These are phyloP conservation scores for Ciborinia camelliae DNA, from an alignment of 2,329 filamentous ascomycete species.

Conservation along the genomic window DNA sequence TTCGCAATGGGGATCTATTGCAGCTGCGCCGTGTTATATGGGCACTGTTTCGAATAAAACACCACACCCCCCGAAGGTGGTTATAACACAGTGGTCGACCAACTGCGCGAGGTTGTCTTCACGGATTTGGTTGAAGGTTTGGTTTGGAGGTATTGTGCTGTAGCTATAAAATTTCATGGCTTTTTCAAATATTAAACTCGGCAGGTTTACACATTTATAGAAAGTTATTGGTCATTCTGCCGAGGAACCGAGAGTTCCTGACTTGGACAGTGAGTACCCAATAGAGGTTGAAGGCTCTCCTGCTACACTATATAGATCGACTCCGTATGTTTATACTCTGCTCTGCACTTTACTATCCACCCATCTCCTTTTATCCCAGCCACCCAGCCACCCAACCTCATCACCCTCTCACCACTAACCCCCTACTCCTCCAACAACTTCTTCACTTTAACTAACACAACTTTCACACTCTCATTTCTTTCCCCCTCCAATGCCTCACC, in stretches of 20 bases:
- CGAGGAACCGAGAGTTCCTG: no score
- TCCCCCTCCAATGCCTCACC: constrained; percentile 31
- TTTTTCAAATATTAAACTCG: no score
- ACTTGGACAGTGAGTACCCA: no score
- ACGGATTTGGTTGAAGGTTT: no score
- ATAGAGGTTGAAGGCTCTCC: neutral
- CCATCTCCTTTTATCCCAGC: neutral
- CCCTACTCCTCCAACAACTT: constrained; percentile 26
- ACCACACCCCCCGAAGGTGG: neutral
- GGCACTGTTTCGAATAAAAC: neutral
- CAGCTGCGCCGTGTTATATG: neutral
- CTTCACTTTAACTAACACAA: constrained; percentile 28
- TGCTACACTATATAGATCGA: neutral
- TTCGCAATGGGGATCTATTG: neutral
- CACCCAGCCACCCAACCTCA: no score
- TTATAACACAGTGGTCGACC: neutral
- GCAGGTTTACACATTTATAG: no score
- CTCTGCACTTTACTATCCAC: neutral
- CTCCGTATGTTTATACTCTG: neutral
- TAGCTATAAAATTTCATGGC: no score
- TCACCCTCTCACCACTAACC: neutral
- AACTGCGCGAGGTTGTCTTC: neutral
- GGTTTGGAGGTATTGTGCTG: no score
- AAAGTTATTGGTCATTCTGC: no score
- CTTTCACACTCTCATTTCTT: constrained; percentile 32